phyloP scores from a whole-genome alignment of 169 alveolate species.

The Ichthyophthirius multifiliis region DNA sequence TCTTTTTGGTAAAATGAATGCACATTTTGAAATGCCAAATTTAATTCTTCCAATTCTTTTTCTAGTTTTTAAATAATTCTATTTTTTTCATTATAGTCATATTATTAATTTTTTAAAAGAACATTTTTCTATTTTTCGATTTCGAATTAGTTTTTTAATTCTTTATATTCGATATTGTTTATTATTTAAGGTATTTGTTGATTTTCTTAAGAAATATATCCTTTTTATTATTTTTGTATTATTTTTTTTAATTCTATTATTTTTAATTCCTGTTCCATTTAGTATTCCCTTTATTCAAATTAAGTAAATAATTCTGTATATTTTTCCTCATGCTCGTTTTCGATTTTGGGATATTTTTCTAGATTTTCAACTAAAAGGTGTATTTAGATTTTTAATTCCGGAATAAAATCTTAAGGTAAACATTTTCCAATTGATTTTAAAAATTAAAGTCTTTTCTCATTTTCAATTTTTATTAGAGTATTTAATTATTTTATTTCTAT shows the following conservation, averaged over 20 bases:
- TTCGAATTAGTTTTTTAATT: neutral
- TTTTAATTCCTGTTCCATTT: neutral
- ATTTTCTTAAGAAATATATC: too few relatives aligned
- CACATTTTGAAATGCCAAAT: neutral
- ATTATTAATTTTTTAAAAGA: too few relatives aligned
- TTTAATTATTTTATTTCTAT: neutral
- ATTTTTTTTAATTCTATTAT: neutral
- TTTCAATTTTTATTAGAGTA: neutral
- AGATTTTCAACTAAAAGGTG: neutral
- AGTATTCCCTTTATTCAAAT: neutral
- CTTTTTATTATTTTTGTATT: too few relatives aligned
- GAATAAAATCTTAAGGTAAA: neutral
- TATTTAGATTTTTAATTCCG: neutral
- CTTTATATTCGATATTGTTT: too few relatives aligned
- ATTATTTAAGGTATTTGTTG: too few relatives aligned
- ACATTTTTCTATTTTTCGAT: neutral
- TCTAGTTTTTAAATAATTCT: neutral
- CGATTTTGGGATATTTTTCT: neutral
- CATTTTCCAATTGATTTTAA: neutral
- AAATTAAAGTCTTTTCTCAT: neutral
- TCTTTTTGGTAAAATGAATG: neutral
- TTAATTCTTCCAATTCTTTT: neutral
- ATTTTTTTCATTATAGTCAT: neutral
- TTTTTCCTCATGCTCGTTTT: slow-evolving; percentile 2
- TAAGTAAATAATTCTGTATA: neutral